phyloP scores from a whole-genome alignment of 2,329 filamentous ascomycete species.

The Pseudogymnoascus sp. region DNA sequence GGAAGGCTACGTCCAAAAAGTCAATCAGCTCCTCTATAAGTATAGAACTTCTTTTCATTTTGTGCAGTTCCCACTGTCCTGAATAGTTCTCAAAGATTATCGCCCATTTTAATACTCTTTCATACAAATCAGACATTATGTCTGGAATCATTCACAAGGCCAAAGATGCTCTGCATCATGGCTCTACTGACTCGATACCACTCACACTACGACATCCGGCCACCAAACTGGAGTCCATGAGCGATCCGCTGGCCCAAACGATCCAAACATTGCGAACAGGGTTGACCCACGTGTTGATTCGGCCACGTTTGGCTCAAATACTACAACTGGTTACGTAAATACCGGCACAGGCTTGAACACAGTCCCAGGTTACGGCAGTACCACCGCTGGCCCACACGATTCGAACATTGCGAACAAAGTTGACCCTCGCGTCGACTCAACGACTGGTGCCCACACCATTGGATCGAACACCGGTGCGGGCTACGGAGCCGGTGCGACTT shows the following conservation, averaged over 20 bases:
- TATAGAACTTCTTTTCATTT: neutral
- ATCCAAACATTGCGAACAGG: slow-evolving; percentile 44
- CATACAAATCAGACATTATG: slow-evolving; percentile 31
- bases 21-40: neutral
- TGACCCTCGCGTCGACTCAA: slow-evolving; percentile 50
- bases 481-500: slow-evolving; percentile 13
- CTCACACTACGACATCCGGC: slow-evolving; percentile 18
- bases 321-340: neutral
- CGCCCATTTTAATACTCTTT: slow-evolving; percentile 1
- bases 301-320: slow-evolving; percentile 23
- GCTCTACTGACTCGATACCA: slow-evolving; percentile 17
- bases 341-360: neutral
- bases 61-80: neutral
- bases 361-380: neutral
- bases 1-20: neutral
- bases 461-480: slow-evolving; percentile 8
- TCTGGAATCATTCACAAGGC: slow-evolving; percentile 40
- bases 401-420: slow-evolving; percentile 35
- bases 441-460: slow-evolving; percentile 30
- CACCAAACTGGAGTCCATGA: slow-evolving; percentile 21
- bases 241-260: slow-evolving; percentile 36
- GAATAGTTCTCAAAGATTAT: neutral
- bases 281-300: slow-evolving; percentile 45
- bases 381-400: slow-evolving; percentile 17
- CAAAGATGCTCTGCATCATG: slow-evolving; percentile 35